Conservation (phyloP, 345 rosid genomes). For the Euphorbia lathyris region DNA sequence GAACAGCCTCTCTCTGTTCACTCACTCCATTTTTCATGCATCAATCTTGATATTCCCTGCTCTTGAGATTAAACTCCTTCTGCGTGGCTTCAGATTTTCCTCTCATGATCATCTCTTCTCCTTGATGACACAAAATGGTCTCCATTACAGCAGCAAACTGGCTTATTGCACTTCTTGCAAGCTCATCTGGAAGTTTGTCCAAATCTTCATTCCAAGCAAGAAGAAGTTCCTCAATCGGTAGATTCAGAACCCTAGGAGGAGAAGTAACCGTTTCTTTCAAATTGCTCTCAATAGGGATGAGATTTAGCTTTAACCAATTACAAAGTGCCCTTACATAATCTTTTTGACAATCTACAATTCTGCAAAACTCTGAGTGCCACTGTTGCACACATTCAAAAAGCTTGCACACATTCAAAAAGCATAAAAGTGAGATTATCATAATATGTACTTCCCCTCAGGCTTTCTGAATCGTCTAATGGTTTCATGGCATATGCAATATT, state of each 20-base stretch:
- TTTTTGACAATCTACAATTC: constrained; percentile 67
- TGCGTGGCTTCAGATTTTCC: constrained; percentile 55
- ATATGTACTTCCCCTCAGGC: constrained; percentile 66
- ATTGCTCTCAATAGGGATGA: constrained; percentile 90
- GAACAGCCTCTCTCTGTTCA: constrained; percentile 47
- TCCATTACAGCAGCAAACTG: constrained; percentile 62
- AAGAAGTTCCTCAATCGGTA: constrained; percentile 64
- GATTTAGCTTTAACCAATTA: constrained; percentile 68
- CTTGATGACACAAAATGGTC: constrained; percentile 61
- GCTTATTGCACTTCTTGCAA: constrained; percentile 60
- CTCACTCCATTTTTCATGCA: constrained; percentile 42
- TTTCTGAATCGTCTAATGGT: constrained; percentile 44
- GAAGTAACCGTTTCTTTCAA: constrained; percentile 86
- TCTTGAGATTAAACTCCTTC: constrained; percentile 55
- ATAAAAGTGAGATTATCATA: constrained; percentile 74
- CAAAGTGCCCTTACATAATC: constrained; percentile 58
- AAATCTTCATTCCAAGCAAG: constrained; percentile 60
- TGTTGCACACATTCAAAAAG: constrained; percentile 67
- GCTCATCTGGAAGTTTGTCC: constrained; percentile 57
- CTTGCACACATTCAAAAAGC: too few relatives aligned
- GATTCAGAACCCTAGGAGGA: constrained; percentile 62
- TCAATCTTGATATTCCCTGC: constrained; percentile 66
- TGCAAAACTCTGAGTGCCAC: constrained; percentile 73
- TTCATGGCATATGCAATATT: constrained; percentile 37
- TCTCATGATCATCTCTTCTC: constrained; percentile 54